Evolutionary conservation across 148 eudicot genomes (phyloP).

Genomic region (Hydrangea macrophylla): DNA sequence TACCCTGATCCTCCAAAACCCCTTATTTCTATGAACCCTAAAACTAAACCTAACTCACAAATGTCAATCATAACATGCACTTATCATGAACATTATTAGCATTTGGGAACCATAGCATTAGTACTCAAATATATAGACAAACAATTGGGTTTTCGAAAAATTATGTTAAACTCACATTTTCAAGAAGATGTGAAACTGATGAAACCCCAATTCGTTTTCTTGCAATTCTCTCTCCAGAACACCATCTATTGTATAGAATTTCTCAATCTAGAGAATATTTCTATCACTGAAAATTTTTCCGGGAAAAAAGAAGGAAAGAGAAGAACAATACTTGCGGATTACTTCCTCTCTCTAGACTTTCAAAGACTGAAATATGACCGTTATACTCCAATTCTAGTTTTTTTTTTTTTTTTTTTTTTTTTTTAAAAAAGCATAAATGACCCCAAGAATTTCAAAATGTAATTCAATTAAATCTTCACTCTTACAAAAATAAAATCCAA

Average conservation of each 20-base stretch:
- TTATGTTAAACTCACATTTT: not conserved
- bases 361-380: not conserved
- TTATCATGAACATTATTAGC: not conserved
- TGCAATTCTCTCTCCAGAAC: not conserved
- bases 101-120: too few species aligned
- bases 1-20: constrained; percentile 15
- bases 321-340: not conserved
- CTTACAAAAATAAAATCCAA: not conserved
- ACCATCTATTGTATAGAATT: too few species aligned
- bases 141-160: not conserved
- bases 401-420: too few species aligned
- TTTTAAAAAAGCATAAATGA: not conserved
- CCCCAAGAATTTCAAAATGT: not conserved
- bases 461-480: not conserved
- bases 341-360: not conserved
- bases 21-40: constrained; percentile 2
- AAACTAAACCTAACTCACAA: not conserved
- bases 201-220: not conserved
- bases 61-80: not conserved
- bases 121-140: too few species aligned
- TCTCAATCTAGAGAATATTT: too few species aligned
- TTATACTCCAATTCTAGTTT: not conserved
- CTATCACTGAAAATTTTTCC: not conserved
- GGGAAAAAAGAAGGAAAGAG: not conserved
- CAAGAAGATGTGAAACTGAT: not conserved